These are phyloP conservation scores for Malus hybrid DNA, from an alignment of 331 rosid species.

Conservation along the genomic window DNA sequence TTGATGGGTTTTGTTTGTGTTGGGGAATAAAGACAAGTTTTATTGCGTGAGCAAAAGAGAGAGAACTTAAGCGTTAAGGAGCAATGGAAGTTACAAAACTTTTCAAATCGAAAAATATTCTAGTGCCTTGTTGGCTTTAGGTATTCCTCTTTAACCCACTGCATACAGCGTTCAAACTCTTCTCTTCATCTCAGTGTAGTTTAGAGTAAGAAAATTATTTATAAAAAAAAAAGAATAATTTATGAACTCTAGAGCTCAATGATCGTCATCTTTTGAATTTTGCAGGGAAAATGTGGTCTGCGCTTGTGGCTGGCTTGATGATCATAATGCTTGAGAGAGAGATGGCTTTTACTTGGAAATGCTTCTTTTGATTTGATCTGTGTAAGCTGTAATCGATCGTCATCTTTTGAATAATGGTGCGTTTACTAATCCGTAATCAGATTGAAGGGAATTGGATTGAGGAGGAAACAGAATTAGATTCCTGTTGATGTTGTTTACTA, in stretches of 20 bases:
- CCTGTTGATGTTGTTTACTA: too few species aligned
- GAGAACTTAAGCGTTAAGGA: not conserved
- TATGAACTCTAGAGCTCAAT: not conserved
- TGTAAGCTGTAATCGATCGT: not conserved
- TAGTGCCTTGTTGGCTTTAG: not conserved
- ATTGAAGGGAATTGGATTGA: too few species aligned
- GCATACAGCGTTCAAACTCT: not conserved
- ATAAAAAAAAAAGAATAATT: too few species aligned
- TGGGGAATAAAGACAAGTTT: not conserved
- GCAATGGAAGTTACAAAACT: not conserved
- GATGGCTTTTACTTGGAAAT: too few species aligned
- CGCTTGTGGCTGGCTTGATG: constrained; percentile 10
- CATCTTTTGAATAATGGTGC: too few species aligned
- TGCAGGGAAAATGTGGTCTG: constrained; percentile 23
- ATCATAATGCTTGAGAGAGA: constrained; percentile 5
- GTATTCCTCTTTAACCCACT: not conserved
- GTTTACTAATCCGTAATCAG: too few species aligned
- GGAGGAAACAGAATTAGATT: too few species aligned
- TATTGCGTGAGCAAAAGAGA: not conserved
- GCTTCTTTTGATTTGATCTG: not conserved
- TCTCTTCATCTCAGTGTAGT: not conserved
- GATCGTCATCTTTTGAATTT: not conserved
- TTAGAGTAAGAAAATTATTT: too few species aligned
- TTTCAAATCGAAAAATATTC: not conserved
- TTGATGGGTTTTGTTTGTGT: not conserved